A percentile compares a stretch with the other conserved stretches of the same genome.
phyloP scores from a whole-genome alignment of 352 stramenopile genomes.

The Phytophthora chlamydospora region DNA sequence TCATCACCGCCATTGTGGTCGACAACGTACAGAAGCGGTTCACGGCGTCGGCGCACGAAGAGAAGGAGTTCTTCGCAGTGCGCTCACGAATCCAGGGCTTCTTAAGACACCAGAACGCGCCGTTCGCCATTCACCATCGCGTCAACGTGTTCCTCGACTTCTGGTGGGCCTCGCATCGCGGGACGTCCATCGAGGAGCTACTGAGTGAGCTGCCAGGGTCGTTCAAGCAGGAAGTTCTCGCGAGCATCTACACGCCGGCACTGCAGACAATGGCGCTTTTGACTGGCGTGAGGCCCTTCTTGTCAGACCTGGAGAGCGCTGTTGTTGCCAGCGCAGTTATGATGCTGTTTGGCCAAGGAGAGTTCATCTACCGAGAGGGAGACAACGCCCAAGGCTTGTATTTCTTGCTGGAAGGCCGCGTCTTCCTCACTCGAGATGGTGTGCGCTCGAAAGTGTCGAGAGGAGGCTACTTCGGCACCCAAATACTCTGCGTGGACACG shows the following conservation, averaged over 20 bases:
- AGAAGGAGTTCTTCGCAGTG: slow-evolving; percentile 62
- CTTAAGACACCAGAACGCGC: slow-evolving; percentile 51
- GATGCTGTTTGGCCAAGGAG: slow-evolving; percentile 55
- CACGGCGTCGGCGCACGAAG: slow-evolving; percentile 53
- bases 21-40: slow-evolving; percentile 65
- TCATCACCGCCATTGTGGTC: slow-evolving; percentile 59
- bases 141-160: slow-evolving; percentile 67
- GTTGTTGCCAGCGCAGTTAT: slow-evolving; percentile 45
- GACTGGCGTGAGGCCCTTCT: slow-evolving; percentile 30
- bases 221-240: slow-evolving; percentile 48
- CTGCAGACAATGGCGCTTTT: slow-evolving; percentile 49
- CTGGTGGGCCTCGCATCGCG: slow-evolving; percentile 65
- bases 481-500: slow-evolving; percentile 25
- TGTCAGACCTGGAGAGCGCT: slow-evolving; percentile 34
- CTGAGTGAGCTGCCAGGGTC: slow-evolving; percentile 44
- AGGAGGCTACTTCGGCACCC: slow-evolving; percentile 52
- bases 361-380: slow-evolving; percentile 50
- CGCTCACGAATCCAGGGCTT: slow-evolving; percentile 62
- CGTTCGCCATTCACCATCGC: slow-evolving; percentile 49
- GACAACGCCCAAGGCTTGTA: slow-evolving; percentile 55
- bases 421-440: slow-evolving; percentile 22
- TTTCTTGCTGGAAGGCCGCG: slow-evolving; percentile 52
- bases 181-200: slow-evolving; percentile 42
- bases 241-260: slow-evolving; percentile 47
- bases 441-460: slow-evolving; percentile 32